phyloP scores from a whole-genome alignment of 2,329 filamentous ascomycete species.

The Didymella glomerata region DNA sequence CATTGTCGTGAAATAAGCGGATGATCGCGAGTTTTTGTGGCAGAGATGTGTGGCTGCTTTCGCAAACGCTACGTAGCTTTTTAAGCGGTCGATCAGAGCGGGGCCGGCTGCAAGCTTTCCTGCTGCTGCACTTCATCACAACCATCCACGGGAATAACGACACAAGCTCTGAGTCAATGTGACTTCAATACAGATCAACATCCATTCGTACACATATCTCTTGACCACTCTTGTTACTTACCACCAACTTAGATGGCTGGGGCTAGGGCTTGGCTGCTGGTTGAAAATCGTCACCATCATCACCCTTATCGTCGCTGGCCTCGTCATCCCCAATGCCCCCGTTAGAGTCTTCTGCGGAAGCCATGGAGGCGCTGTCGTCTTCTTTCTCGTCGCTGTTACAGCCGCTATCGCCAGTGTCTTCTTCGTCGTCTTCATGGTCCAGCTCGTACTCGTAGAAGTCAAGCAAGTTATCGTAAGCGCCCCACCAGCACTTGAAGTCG shows the following conservation, averaged over 20 bases:
- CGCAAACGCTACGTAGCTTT: conserved; percentile 1
- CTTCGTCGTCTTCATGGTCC: neutral
- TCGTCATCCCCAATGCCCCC: neutral
- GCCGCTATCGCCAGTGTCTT: neutral
- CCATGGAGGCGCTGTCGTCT: neutral
- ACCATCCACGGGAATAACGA: conserved; percentile 8
- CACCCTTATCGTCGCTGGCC: neutral
- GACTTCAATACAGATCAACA: neutral
- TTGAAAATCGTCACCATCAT: neutral
- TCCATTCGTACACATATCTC: neutral
- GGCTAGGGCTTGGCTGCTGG: neutral
- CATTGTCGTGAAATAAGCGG: neutral
- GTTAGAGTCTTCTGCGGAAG: neutral
- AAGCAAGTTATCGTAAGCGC: neutral
- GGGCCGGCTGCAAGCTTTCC: conserved; percentile 1
- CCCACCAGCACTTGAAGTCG: neutral
- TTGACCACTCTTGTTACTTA: neutral
- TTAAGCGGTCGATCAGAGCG: conserved; percentile 12
- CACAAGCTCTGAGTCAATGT: neutral
- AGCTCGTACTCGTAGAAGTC: neutral
- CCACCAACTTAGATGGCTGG: neutral
- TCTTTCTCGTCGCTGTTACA: neutral
- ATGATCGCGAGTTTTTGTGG: neutral
- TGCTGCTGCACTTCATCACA: conserved; percentile 2
- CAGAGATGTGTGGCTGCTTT: conserved; percentile 6